Percentiles rank a stretch among this genome's conserved stretches.
These are phyloP conservation scores for Apiospora sp. DNA, from an alignment of 2,329 filamentous ascomycete genomes.

Conservation along the genomic window DNA sequence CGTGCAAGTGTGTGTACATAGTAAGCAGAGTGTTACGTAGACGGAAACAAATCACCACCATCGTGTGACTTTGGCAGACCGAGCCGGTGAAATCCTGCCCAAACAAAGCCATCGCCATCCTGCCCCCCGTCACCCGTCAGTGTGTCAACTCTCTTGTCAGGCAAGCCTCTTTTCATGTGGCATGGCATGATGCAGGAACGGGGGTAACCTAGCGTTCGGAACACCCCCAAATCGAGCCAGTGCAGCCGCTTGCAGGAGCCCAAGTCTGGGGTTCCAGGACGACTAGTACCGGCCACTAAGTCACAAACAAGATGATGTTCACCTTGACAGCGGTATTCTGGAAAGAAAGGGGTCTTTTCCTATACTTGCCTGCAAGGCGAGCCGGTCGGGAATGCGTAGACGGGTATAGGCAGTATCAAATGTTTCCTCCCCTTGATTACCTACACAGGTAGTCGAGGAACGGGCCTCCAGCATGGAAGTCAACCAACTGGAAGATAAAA, in stretches of 20 bases:
- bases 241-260: conserved; percentile 14
- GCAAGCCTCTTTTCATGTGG: background rate
- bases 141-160: conserved; percentile 10
- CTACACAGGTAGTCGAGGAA: background rate
- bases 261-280: conserved; percentile 12
- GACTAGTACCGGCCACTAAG: background rate
- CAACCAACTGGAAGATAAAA: background rate
- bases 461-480: background rate
- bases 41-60: background rate
- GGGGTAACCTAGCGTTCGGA: conserved; percentile 13
- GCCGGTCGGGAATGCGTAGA: background rate
- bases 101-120: background rate
- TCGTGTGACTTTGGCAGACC: conserved; percentile 1
- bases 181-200: conserved; percentile 17
- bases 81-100: background rate
- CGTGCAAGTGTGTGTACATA: background rate
- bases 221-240: conserved; percentile 14
- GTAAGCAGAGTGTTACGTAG: background rate
- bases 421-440: background rate
- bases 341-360: background rate
- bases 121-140: background rate
- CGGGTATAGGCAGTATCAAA: background rate
- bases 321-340: background rate
- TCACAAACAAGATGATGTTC: conserved; percentile 6
- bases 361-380: conserved; percentile 9